Evolutionary conservation across 345 rosid species (phyloP), one percentile per base, ranked within the genome.

Genomic region (Moricandia moricandioides): DNA sequence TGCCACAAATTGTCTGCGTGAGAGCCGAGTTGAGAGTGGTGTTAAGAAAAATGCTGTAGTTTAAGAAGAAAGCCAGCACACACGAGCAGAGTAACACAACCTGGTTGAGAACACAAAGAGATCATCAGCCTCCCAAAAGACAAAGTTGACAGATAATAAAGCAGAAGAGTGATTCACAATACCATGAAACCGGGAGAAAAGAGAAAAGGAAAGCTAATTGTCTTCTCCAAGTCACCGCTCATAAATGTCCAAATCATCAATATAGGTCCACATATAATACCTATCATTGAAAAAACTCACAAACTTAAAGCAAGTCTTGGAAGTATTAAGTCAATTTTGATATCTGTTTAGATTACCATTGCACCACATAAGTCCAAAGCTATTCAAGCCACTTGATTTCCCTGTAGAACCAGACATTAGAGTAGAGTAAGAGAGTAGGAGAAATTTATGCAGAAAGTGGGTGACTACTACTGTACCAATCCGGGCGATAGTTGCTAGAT

Each of bases 361-460:
- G 87, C 94, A 89, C 99, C 97, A 95, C 97, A 95, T 95, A 59
- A 95, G 91, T 58, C 98, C 98, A 84, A 95, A 95, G 82, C 98
- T 95, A 84, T 90, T 95, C 69, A 95, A 89, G 82, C 98, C 97
- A 78, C 97, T 95, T 60, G 98, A 83, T 82, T 90, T 95, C 76
- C 99, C 99, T 95, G 89, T 62, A 51, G 79, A 60, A 68, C 11
- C 43, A 79, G 45, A 74, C 47, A 35, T 58, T 45, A 69, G 16
- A 34, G 21, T 47, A 26, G 47, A 26, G 71, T 34, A 30, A 69
- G 69, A 34, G 47, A 61, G 31, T 21, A 47, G 62, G 40, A 18
- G 37, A 58, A 7, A 62, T 45, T 11, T 5, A 43, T 21, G 71
- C 29, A 51, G 58, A 59, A 65, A 31, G 67, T 8, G 17, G 65